These are phyloP conservation scores for Cladophialophora yegresii DNA, from an alignment of 2,329 filamentous ascomycete species.

Conservation along the genomic window DNA sequence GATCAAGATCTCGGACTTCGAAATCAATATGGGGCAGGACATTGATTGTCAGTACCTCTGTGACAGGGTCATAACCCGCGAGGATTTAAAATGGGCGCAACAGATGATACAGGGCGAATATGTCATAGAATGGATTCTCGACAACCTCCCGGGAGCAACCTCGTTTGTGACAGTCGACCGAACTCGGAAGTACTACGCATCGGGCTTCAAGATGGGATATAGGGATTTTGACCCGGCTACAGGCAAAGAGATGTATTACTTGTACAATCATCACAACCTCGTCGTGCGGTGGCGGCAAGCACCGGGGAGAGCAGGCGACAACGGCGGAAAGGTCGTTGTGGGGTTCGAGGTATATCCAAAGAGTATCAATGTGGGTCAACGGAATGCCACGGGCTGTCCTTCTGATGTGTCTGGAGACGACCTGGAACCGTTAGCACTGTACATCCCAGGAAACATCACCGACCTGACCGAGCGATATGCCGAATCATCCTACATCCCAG, in stretches of 20 bases:
- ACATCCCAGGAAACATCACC: constrained; percentile 62
- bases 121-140: constrained; percentile 90
- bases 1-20: constrained; percentile 81
- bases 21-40: constrained; percentile 75
- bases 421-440: constrained; percentile 65
- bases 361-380: constrained; percentile 67
- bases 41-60: constrained; percentile 73
- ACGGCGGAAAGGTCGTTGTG: constrained; percentile 76
- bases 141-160: constrained; percentile 85
- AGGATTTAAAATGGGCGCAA: constrained; percentile 66
- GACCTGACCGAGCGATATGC: constrained; percentile 56
- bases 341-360: constrained; percentile 90
- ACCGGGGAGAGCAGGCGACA: constrained; percentile 66
- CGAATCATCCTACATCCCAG: constrained; percentile 61
- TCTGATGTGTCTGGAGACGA: constrained; percentile 64
- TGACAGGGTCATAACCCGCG: constrained; percentile 64
- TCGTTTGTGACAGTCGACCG: constrained; percentile 86
- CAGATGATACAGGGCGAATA: constrained; percentile 77
- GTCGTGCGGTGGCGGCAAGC: constrained; percentile 76
- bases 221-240: constrained; percentile 64
- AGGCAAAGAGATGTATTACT: constrained; percentile 66
- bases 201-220: constrained; percentile 85
- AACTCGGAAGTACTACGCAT: constrained; percentile 81
- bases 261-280: constrained; percentile 87
- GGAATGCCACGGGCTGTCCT: constrained; percentile 68